Percentiles rank a stretch among this genome's conserved stretches.
phyloP scores from a whole-genome alignment of 2,329 filamentous ascomycete genomes.

The Lachnellula subtilissima region DNA sequence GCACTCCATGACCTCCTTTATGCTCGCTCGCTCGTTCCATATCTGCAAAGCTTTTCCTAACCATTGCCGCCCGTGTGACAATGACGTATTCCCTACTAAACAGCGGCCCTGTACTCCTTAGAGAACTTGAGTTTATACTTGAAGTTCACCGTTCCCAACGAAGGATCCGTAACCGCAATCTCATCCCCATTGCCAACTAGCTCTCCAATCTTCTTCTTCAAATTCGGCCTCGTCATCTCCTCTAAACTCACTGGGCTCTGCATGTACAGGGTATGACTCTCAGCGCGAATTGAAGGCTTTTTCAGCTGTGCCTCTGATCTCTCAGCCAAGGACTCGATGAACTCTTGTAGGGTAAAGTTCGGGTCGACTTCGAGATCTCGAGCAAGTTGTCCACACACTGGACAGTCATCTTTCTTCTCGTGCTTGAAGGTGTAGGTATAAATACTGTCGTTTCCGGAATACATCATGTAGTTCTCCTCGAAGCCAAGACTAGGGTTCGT shows the following conservation, averaged over 20 bases:
- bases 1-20: constrained; percentile 1
- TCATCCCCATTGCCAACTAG: constrained; percentile 79
- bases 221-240: constrained; percentile 76
- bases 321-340: constrained; percentile 77
- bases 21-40: not conserved
- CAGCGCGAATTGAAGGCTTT: constrained; percentile 78
- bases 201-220: constrained; percentile 71
- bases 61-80: not conserved
- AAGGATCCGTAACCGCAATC: constrained; percentile 88
- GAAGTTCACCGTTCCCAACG: constrained; percentile 53
- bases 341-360: constrained; percentile 69
- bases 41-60: not conserved
- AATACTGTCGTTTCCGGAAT: constrained; percentile 89
- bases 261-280: constrained; percentile 86
- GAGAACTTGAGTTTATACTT: constrained; percentile 30
- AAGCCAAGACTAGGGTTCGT: constrained; percentile 75
- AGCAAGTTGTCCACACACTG: constrained; percentile 82
- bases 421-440: constrained; percentile 98
- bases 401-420: constrained; percentile 89
- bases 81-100: not conserved
- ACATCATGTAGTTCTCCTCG: constrained; percentile 97
- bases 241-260: constrained; percentile 77
- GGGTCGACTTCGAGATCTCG: constrained; percentile 70
- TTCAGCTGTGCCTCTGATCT: constrained; percentile 89
- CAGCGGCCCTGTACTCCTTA: constrained; percentile 6